Base-by-base conservation (phyloP, 352 stramenopile species). In the Phytophthora cactorum region DNA sequence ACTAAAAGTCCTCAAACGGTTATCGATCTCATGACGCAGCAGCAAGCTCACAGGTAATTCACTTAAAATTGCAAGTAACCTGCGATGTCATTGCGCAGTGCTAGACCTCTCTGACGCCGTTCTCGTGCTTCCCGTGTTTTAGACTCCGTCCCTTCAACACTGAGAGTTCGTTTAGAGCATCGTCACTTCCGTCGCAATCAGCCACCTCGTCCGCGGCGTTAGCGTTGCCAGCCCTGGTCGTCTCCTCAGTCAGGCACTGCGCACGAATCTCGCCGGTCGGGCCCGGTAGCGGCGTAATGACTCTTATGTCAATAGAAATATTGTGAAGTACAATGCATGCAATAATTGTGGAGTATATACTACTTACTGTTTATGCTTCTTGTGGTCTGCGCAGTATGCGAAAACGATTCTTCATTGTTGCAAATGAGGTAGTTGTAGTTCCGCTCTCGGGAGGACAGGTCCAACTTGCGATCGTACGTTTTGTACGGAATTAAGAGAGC, bases 391-490 rank as follows among this genome's bases (percentile, higher is more conserved):
- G 36, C n/a, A 59, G 22, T 8, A 52, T 59, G 9, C 39, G 22
- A 43, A 59, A 59, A 3, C 36, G 38, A 15, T 39, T 59, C 5
- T 51, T 51, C 27, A 31, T 17, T 39, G 53, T 52, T 25, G 25
- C 27, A 45, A 52, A 60, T 1, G 41, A 34, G 11, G n/a, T 45
- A 60, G 8, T 52, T 60, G 41, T 52, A 44, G 28, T 52, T 52
- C 5, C 27, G 41, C 53, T 52, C 39, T 29, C 28, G 11, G 15
- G 2, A 2, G 0, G 53, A 32, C 4, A 52, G 11, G 17, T 60
- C 41, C 14, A 52, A 9, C 4, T 60, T 28, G 10, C 44, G 53
- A 0, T 60, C 41, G 6, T 36, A 49, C 7, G 31, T 29, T 6
- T 45, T 17, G 31, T 49, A 52, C 8, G 53, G 39, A 44, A 52